Evolutionary conservation across 805 yeast genomes (phyloP), one percentile per base, ranked within the genome.

Genomic region (Pichia heedii): DNA sequence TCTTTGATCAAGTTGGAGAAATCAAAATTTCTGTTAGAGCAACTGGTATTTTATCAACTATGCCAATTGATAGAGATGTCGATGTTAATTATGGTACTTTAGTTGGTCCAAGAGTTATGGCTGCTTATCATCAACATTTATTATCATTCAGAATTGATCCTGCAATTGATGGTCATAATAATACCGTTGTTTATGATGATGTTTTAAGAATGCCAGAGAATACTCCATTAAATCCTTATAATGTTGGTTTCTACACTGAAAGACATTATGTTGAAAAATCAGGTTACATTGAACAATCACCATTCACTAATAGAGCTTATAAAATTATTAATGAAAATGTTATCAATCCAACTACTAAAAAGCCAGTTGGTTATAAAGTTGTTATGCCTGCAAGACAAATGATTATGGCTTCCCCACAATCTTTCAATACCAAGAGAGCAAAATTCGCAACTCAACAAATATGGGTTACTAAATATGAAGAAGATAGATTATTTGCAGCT

Each of bases 101-200:
- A 50, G 81, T 84, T 46, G 87, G 85, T 37, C 89, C 88, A 50
- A 79, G 81, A 56, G 88, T 80, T 44, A 74, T 81, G 74, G 94
- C 94, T 41, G 81, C 90, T 26, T 81, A 79, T 69, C 94, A 84
- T 62, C 94, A 84, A 67, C 94, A 84, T 66, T 71, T 84, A 58
- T 68, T 84, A 54, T 76, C 84, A 12, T 79, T 83, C 66, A 77
- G 93, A 71, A 75, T 84, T 55, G 93, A 84, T 63, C 84, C 89
- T 37, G 85, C 89, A 48, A 61, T 84, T 39, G 94, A 84, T 60
- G 94, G 94, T 54, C 82, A 84, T 63, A 70, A 78, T 52, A 84
- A 84, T 69, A 67, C 89, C 15, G 84, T 81, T 48, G 76, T 72
- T 37, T 81, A 72, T 54, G 87, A 81, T 56, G 93, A 84, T 57